Evolutionary conservation across 2,329 filamentous ascomycete species (phyloP).

Genomic region (Fusarium stilboides): DNA sequence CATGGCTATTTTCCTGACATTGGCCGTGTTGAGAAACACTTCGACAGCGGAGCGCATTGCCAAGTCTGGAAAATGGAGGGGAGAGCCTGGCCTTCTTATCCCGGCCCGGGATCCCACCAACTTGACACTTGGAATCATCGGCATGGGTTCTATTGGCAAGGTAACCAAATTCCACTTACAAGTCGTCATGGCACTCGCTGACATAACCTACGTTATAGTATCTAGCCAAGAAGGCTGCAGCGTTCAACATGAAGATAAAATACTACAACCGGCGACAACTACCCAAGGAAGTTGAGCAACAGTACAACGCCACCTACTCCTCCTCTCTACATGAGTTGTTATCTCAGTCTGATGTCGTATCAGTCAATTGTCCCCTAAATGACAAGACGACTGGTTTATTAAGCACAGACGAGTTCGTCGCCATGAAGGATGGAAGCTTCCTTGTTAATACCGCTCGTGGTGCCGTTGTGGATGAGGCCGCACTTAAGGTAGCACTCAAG

Average conservation of each 20-base stretch:
- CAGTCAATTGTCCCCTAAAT: slow-evolving; percentile 57
- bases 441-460: slow-evolving; percentile 66
- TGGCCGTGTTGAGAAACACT: slow-evolving; percentile 61
- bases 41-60: slow-evolving; percentile 56
- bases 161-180: slow-evolving; percentile 3
- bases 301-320: slow-evolving; percentile 55
- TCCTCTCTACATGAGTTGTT: slow-evolving; percentile 57
- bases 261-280: slow-evolving; percentile 59
- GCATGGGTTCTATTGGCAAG: slow-evolving; percentile 61
- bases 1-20: slow-evolving; percentile 57
- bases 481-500: slow-evolving; percentile 61
- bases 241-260: slow-evolving; percentile 58
- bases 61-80: slow-evolving; percentile 56
- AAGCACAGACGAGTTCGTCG: slow-evolving; percentile 55
- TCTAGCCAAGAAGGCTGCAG: slow-evolving; percentile 56
- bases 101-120: slow-evolving; percentile 58
- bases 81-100: slow-evolving; percentile 40
- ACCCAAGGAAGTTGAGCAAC: slow-evolving; percentile 51
- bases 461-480: slow-evolving; percentile 62
- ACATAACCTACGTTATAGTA: slow-evolving; percentile 47
- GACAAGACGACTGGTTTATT: slow-evolving; percentile 57
- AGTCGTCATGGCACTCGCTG: no score
- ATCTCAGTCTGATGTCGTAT: slow-evolving; percentile 56
- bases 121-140: slow-evolving; percentile 61
- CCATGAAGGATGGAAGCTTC: slow-evolving; percentile 62